Percentiles rank a stretch among this genome's conserved stretches.
These are phyloP conservation scores for Parachaetomium inaequale DNA, from an alignment of 495 filamentous ascomycete genomes.

Conservation along the genomic window DNA sequence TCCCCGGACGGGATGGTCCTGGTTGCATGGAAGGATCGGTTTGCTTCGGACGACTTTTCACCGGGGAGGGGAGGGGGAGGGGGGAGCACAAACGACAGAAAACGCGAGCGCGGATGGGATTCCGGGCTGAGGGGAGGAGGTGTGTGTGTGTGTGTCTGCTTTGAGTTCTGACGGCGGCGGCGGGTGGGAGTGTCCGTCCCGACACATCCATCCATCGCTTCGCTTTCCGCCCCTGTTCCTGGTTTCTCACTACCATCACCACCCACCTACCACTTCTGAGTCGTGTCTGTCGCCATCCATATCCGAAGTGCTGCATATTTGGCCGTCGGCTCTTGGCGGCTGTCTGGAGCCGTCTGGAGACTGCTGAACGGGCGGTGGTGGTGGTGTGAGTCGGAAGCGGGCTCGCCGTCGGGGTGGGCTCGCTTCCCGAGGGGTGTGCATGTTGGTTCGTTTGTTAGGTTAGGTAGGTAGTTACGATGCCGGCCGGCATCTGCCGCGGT, in stretches of 20 bases:
- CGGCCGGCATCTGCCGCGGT: neutral
- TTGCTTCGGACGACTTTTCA: neutral
- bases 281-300: too few species aligned
- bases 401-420: neutral
- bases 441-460: neutral
- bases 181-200: neutral
- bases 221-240: neutral
- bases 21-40: slow-evolving; percentile 12
- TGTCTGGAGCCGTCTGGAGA: too few species aligned
- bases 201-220: too few species aligned
- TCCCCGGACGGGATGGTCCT: neutral
- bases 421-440: neutral
- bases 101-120: neutral
- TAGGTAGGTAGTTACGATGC: too few species aligned
- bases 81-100: neutral
- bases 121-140: neutral
- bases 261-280: neutral
- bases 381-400: slow-evolving; percentile 1
- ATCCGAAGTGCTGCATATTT: too few species aligned
- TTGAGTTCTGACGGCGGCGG: neutral
- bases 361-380: neutral
- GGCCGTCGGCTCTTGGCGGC: neutral
- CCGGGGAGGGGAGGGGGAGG: neutral
- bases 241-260: neutral
- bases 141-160: neutral